Base-by-base conservation (phyloP, 495 filamentous ascomycete species). In the Aspergillus sclerotiicarbonarius region DNA sequence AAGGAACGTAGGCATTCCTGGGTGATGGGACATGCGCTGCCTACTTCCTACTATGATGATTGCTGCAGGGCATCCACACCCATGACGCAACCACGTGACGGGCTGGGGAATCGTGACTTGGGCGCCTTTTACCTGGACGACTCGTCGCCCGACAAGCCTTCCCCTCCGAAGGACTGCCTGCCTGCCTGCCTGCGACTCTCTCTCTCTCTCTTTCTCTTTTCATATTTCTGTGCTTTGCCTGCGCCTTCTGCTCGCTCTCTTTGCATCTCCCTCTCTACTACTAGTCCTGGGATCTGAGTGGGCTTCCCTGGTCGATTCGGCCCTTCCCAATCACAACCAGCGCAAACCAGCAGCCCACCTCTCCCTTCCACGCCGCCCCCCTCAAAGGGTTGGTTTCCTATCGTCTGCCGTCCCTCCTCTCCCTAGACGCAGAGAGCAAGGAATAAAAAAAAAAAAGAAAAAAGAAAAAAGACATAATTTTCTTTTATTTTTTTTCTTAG, bases 11-110 rank as follows among this genome's bases (percentile, higher is more conserved):
- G 37, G 13, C n/a, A 35, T 35, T 13, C 33, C 33, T 35, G 1
- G 33, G 33, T 13, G 9, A 35, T 35, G 8, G 33, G 5, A 25
- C 25, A 25, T 25, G 25, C 25, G 25, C 25, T 25, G 25, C 25
- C 25, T 25, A 25, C 25, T 25, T 13, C 33, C 8, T 35, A 10
- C 9, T 9, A 35, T 15, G 37, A 41, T 39, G 13, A 58, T 41
- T 64, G 62, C 59, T 67, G 65, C 63, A 64, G 53, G 37, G 58
- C 57, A 63, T 58, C 61, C 66, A 63, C 67, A 65, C 67, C 63
- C 69, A 74, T 76, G 71, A 74, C 70, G 68, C 67, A 68, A 65
- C 68, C 74, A 77, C 75, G 75, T 77, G 75, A 77, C 68, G 69
- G 60, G 51, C 51, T 60, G 58, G 57, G 53, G 51, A 46, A 47